Evolutionary conservation across 495 filamentous ascomycete genomes (phyloP).

Genomic region (Xylaria flabelliformis): DNA sequence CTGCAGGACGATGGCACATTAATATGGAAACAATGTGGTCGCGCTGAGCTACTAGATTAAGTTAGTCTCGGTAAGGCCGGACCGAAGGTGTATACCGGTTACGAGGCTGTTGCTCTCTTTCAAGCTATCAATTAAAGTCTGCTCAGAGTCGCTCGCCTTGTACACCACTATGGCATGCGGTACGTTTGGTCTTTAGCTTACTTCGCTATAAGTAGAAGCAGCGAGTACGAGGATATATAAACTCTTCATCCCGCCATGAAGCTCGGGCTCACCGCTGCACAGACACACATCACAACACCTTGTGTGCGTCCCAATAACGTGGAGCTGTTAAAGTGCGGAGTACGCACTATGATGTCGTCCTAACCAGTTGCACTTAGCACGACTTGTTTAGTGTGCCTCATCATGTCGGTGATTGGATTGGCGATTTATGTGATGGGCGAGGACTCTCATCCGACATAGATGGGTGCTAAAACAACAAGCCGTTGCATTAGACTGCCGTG

Average conservation of each 20-base stretch:
- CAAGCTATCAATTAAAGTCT: too few relatives aligned
- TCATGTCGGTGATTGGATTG: background rate
- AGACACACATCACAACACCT: background rate
- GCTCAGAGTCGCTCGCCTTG: background rate
- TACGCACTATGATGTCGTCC: background rate
- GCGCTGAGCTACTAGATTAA: conserved; percentile 2
- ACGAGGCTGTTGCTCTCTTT: background rate
- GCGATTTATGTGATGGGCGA: background rate
- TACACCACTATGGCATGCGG: background rate
- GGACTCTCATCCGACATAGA: background rate
- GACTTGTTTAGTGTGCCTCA: background rate
- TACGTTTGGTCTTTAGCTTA: background rate
- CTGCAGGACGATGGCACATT: background rate
- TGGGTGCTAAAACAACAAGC: background rate
- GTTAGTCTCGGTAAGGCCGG: conserved; percentile 28
- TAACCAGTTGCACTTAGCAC: background rate
- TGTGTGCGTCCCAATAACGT: background rate
- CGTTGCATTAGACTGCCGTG: background rate
- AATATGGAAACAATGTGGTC: background rate
- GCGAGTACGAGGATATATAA: background rate
- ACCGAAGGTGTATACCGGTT: conserved; percentile 11
- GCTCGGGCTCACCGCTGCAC: background rate
- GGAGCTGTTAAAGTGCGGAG: conserved; percentile 13
- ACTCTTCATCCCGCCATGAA: background rate
- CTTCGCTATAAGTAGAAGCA: background rate